These are phyloP conservation scores for Dactylellina drechsleri DNA, from an alignment of 2,329 filamentous ascomycete genomes.

Conservation along the genomic window DNA sequence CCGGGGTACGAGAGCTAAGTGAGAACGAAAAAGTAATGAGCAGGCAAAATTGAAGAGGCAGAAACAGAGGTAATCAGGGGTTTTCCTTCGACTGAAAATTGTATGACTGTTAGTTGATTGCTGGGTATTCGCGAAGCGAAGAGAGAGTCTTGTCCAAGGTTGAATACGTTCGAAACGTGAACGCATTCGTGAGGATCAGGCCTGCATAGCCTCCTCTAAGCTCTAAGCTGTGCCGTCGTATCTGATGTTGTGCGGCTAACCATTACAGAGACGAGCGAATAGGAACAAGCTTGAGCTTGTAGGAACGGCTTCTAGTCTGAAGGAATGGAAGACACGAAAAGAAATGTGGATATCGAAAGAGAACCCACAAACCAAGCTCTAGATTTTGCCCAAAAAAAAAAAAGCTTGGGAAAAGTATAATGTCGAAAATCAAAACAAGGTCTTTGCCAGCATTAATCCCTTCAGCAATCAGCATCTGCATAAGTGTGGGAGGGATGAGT, in stretches of 20 bases:
- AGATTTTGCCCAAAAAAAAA: not conserved
- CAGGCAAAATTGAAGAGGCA: slow-evolving; percentile 24
- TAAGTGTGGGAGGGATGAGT: slow-evolving; percentile 46
- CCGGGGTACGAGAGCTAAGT: slow-evolving; percentile 2
- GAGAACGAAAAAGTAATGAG: slow-evolving; percentile 15
- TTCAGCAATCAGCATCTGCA: slow-evolving; percentile 18
- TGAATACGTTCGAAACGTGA: slow-evolving; percentile 46
- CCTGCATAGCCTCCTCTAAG: slow-evolving; percentile 39
- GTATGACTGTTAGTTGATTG: slow-evolving; percentile 38
- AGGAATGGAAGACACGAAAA: slow-evolving; percentile 4
- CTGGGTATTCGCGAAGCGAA: slow-evolving; percentile 37
- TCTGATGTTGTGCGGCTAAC: slow-evolving; percentile 19
- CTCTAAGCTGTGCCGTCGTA: slow-evolving; percentile 16
- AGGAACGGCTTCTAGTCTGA: not conserved
- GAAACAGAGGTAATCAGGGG: slow-evolving; percentile 31
- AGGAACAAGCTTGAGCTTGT: slow-evolving; percentile 4
- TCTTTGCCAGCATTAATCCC: slow-evolving; percentile 4
- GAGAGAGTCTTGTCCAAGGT: slow-evolving; percentile 39
- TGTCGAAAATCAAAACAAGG: slow-evolving; percentile 16
- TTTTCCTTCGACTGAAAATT: slow-evolving; percentile 26
- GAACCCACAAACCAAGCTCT: slow-evolving; percentile 15
- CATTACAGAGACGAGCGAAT: slow-evolving; percentile 32
- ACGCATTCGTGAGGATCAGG: slow-evolving; percentile 38
- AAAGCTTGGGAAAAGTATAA: too few relatives aligned
- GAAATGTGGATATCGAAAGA: slow-evolving; percentile 14